Evolutionary conservation across 129 eudicot species (phyloP).

Genomic region (Silybum marianum): DNA sequence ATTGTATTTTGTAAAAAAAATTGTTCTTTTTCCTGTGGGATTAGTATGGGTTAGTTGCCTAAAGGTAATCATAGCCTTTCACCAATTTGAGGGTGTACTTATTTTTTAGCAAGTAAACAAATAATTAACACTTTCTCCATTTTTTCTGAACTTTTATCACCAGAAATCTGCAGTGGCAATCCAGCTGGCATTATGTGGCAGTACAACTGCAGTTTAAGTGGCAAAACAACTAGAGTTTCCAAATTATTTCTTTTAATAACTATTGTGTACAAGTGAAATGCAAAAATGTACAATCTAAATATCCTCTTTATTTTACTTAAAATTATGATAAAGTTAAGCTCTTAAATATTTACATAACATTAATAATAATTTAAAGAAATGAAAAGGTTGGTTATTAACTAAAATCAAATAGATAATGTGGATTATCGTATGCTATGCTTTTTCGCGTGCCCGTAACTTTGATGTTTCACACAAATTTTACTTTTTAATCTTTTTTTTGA

Average conservation of each 20-base stretch:
- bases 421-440: background rate
- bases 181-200: constrained; percentile 3
- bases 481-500: background rate
- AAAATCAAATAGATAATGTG: background rate
- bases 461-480: background rate
- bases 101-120: background rate
- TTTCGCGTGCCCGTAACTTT: background rate
- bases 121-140: background rate
- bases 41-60: background rate
- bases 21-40: background rate
- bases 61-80: background rate
- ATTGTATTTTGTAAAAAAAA: background rate
- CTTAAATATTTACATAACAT: background rate
- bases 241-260: background rate
- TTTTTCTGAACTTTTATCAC: background rate
- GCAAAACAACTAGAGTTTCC: background rate
- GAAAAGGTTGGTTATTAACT: background rate
- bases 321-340: background rate
- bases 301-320: background rate
- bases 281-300: background rate
- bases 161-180: background rate
- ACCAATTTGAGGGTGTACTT: constrained; percentile 1
- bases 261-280: background rate
- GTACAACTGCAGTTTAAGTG: background rate
- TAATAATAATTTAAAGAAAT: background rate